phyloP scores from a whole-genome alignment of 176 grass and related monocot species.

The Melocanna baccifera region DNA sequence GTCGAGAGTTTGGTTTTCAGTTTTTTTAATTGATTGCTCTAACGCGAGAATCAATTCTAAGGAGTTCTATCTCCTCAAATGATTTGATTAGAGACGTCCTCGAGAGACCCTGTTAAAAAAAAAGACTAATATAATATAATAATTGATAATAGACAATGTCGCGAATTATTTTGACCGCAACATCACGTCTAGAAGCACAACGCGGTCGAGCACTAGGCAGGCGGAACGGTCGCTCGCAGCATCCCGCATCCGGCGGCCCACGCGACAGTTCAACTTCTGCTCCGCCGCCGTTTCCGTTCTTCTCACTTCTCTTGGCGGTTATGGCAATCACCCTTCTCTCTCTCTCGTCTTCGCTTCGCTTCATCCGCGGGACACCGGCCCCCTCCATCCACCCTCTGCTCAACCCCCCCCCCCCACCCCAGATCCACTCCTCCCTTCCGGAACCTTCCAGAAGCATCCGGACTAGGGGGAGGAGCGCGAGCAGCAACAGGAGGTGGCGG shows the following conservation, averaged over 20 bases:
- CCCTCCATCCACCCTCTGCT: constrained; percentile 35
- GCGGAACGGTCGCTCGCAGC: too few relatives aligned
- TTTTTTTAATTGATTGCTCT: too few relatives aligned
- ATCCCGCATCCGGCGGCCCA: not conserved
- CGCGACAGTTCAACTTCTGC: not conserved
- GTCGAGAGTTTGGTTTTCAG: too few relatives aligned
- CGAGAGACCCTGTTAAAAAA: too few relatives aligned
- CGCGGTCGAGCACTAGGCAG: too few relatives aligned
- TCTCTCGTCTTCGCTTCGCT: not conserved
- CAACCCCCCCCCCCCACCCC: not conserved
- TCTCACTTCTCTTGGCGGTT: not conserved
- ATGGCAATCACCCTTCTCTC: not conserved
- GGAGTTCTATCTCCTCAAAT: too few relatives aligned
- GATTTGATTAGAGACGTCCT: too few relatives aligned
- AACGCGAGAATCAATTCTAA: too few relatives aligned
- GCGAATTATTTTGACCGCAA: too few relatives aligned
- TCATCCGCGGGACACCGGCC: constrained; percentile 32
- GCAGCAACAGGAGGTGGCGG: not conserved
- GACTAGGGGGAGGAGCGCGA: not conserved
- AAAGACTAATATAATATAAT: too few relatives aligned
- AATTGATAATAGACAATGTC: too few relatives aligned
- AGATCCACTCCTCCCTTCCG: constrained; percentile 15
- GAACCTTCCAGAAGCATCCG: not conserved
- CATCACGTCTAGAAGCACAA: too few relatives aligned
- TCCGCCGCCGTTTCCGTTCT: not conserved